Evolutionary conservation across 1,284 basidiomycete genomes (phyloP).

Genomic region (Fomes fomentarius): DNA sequence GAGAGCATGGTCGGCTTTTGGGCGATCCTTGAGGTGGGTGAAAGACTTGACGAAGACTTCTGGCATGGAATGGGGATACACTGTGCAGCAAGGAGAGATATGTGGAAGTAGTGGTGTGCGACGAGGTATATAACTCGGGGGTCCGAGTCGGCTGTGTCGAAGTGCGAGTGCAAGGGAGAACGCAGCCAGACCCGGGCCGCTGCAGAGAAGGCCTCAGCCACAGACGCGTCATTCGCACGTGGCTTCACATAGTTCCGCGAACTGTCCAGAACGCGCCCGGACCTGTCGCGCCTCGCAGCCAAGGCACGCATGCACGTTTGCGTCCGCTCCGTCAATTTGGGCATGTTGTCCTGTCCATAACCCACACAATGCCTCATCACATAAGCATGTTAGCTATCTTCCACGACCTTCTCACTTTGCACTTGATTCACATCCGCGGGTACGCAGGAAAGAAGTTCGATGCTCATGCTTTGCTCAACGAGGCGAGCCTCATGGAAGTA

Average conservation of each 20-base stretch:
- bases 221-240: slow-evolving; percentile 21
- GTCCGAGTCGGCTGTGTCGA: no score
- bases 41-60: slow-evolving; percentile 63
- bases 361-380: no score
- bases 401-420: no score
- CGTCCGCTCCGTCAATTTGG: no score
- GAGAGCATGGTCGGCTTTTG: slow-evolving; percentile 63
- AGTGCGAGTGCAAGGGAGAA: not conserved
- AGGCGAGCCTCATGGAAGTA: no score
- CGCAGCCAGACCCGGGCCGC: not conserved
- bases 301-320: not conserved
- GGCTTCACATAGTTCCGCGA: not conserved
- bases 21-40: slow-evolving; percentile 67
- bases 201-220: slow-evolving; percentile 10
- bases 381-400: no score
- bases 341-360: no score
- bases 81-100: not conserved
- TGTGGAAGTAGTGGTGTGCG: not conserved
- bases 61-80: slow-evolving; percentile 34
- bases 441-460: no score
- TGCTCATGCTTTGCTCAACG: no score
- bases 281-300: slow-evolving; percentile 3
- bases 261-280: slow-evolving; percentile 17
- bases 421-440: no score
- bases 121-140: slow-evolving; percentile 1